Conservation (phyloP, 1,284 basidiomycete species). For the Apiotrichum gracile region DNA sequence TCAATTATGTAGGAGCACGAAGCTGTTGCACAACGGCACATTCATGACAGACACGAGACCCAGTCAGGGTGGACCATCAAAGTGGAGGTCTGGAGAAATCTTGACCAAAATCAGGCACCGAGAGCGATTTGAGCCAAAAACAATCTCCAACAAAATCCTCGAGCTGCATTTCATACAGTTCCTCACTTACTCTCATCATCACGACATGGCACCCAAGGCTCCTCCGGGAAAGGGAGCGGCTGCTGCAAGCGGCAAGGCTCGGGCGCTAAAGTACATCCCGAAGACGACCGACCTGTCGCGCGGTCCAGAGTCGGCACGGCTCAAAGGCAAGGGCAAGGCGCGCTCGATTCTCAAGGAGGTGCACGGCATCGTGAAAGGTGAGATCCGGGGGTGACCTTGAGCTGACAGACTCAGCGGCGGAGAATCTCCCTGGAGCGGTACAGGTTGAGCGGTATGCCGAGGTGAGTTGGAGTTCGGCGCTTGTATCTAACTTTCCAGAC, state of each 20-base stretch:
- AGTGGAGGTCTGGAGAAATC: too few species aligned
- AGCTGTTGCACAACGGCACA: too few species aligned
- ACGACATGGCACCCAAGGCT: constrained; percentile 3
- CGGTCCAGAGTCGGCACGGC: constrained; percentile 15
- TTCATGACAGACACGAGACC: too few species aligned
- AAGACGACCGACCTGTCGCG: constrained; percentile 31
- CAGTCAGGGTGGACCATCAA: too few species aligned
- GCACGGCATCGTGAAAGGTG: constrained; percentile 25
- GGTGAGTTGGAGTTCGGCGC: constrained; percentile 48
- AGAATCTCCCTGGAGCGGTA: constrained; percentile 63
- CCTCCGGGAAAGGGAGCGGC: background rate
- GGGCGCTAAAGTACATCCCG: constrained; percentile 25
- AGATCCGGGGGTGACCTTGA: background rate
- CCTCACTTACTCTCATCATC: too few species aligned
- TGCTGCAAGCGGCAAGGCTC: background rate
- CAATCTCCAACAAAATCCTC: too few species aligned
- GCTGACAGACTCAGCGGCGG: constrained; percentile 49
- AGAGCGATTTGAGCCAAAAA: too few species aligned
- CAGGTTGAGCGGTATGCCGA: constrained; percentile 83
- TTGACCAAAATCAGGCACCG: too few species aligned
- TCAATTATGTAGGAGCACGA: too few species aligned
- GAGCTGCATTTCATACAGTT: too few species aligned
- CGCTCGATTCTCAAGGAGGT: constrained; percentile 25
- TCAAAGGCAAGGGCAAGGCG: constrained; percentile 33
- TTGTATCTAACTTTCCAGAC: constrained; percentile 52